Evolutionary conservation across 1,139 yeast genomes (phyloP).

Genomic region (Yamadazyma atmosphaerica): DNA sequence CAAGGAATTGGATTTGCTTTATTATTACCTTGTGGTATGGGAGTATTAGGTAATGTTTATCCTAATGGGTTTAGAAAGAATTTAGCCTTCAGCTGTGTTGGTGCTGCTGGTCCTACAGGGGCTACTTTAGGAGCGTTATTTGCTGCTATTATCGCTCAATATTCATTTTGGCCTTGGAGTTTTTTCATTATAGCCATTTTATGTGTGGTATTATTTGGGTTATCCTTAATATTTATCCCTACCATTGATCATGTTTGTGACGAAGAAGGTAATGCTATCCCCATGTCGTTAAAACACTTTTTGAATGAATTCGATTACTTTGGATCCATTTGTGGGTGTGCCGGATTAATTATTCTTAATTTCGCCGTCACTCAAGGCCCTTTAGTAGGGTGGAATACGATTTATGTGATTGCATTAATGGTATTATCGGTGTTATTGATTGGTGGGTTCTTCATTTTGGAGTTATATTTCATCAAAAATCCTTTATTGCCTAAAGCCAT

Average conservation of each 20-base stretch:
- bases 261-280: constrained; percentile 5
- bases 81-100: constrained; percentile 50
- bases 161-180: constrained; percentile 54
- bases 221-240: constrained; percentile 38
- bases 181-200: constrained; percentile 47
- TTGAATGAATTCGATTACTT: constrained; percentile 36
- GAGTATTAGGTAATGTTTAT: constrained; percentile 41
- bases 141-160: constrained; percentile 47
- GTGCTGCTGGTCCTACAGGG: constrained; percentile 58
- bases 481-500: constrained; percentile 52
- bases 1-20: constrained; percentile 59
- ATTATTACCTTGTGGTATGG: constrained; percentile 24
- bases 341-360: constrained; percentile 49
- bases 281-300: constrained; percentile 5
- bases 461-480: constrained; percentile 23
- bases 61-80: constrained; percentile 49
- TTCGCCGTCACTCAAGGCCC: constrained; percentile 60
- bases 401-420: constrained; percentile 47
- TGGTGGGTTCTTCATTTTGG: constrained; percentile 30
- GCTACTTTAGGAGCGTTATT: constrained; percentile 51
- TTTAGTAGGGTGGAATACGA: constrained; percentile 47
- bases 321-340: constrained; percentile 48
- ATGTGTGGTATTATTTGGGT: constrained; percentile 26
- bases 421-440: constrained; percentile 40
- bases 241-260: background rate